phyloP scores from a whole-genome alignment of 2,329 filamentous ascomycete species.

The Alternaria rosae region DNA sequence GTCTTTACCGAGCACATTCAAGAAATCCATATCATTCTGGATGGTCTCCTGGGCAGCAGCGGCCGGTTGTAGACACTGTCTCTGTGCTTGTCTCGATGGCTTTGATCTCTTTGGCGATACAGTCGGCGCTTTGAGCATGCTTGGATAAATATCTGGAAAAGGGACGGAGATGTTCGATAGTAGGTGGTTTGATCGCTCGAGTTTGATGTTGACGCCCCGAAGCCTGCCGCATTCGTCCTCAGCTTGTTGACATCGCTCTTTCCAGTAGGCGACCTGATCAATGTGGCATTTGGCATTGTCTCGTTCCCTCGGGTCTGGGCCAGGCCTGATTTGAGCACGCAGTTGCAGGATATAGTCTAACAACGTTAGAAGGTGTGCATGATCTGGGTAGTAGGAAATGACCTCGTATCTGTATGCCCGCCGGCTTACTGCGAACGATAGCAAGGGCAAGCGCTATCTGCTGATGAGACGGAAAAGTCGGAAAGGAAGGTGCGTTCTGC shows the following conservation, averaged over 20 bases:
- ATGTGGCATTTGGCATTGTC: conserved; percentile 44
- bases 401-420: conserved; percentile 43
- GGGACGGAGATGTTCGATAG: conserved; percentile 14
- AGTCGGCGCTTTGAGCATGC: conserved; percentile 32
- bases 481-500: background rate
- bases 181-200: conserved; percentile 39
- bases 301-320: conserved; percentile 24
- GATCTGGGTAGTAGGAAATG: background rate
- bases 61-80: conserved; percentile 13
- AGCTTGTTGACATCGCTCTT: conserved; percentile 29
- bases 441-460: conserved; percentile 47
- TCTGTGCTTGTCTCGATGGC: conserved; percentile 20
- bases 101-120: conserved; percentile 21
- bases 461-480: conserved; percentile 25
- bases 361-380: conserved; percentile 5
- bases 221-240: conserved; percentile 36
- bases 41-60: conserved; percentile 30
- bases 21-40: conserved; percentile 35
- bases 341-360: conserved; percentile 47
- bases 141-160: background rate
- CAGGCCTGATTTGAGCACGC: conserved; percentile 43
- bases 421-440: conserved; percentile 51
- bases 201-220: conserved; percentile 29
- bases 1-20: conserved; percentile 32
- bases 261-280: conserved; percentile 53